Evolutionary conservation across 805 yeast species (phyloP).

Genomic region (Saturnispora dispora): DNA sequence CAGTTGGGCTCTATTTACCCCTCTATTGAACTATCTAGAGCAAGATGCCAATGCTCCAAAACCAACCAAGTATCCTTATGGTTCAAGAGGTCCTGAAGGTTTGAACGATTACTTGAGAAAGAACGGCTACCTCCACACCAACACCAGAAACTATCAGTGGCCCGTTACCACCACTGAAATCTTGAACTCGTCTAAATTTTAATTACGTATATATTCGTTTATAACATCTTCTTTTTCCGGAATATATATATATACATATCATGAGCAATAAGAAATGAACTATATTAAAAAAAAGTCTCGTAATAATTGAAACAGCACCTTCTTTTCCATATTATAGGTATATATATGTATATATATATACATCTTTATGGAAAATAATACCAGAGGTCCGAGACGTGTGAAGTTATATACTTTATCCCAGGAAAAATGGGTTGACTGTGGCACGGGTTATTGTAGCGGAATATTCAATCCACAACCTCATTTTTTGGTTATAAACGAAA

Average conservation of each 20-base stretch:
- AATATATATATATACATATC: background rate
- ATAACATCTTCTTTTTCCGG: background rate
- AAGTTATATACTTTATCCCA: slow-evolving; percentile 80
- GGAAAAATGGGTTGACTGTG: slow-evolving; percentile 84
- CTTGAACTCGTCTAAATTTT: slow-evolving; percentile 23
- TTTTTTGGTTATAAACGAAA: slow-evolving; percentile 66
- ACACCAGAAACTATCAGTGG: slow-evolving; percentile 74
- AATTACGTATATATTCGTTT: background rate
- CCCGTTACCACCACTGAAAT: slow-evolving; percentile 60
- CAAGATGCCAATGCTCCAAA: slow-evolving; percentile 50
- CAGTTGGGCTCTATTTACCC: slow-evolving; percentile 91
- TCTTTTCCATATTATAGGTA: background rate
- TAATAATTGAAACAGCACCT: background rate
- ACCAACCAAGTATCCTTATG: slow-evolving; percentile 72
- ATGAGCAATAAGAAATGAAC: background rate
- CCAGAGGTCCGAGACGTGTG: slow-evolving; percentile 39
- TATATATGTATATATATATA: background rate
- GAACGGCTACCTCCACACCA: slow-evolving; percentile 67
- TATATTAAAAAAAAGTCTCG: background rate
- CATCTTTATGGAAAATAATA: slow-evolving; percentile 31
- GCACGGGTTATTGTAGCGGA: slow-evolving; percentile 87
- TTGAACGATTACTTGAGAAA: slow-evolving; percentile 51
- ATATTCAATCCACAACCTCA: slow-evolving; percentile 44
- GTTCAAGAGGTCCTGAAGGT: slow-evolving; percentile 78
- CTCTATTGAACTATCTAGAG: slow-evolving; percentile 73